Base-by-base conservation (phyloP, 2,329 filamentous ascomycete genomes). In the Ascochyta pisi region DNA sequence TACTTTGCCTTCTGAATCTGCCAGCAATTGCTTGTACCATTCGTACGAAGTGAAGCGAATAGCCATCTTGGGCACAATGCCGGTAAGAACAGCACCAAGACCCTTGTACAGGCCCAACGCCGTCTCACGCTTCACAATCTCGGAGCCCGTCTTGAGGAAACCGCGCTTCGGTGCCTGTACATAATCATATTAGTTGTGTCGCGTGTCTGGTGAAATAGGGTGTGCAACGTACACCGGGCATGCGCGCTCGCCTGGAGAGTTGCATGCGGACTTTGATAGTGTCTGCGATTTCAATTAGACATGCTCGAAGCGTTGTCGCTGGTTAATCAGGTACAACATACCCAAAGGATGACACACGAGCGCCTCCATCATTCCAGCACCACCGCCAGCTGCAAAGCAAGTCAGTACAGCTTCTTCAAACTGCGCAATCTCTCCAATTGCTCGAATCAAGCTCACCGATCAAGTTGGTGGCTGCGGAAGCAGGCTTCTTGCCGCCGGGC, bases 251-350 rank as follows among this genome's bases (percentile, higher is more conserved):
- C 65, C 89, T 86, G 52, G 95, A 98, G 58, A 99, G 89, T 81
- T 99, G 95, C 96, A 99, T 99, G 68, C 95, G 92, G 60, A 99
- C 95, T 85, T 99, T 97, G 82, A 98, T 96, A 57, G 93, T 97
- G 78, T 97, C 92, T 90, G 57, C 26, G n/a, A n/a, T 3, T 42
- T 13, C 29, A 51, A 40, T 76, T 29, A 75, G 68, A 40, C n/a
- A 35, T 43, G 33, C 35, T 39, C 37, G 5, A 12, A 9, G 6
- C 29, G 7, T 6, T 10, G 3, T 15, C 10, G n/a, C 4, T 31
- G 6, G 22, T 34, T 55, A 24, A 48, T 35, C 12, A 35, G n/a
- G 29, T 34, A 7, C 4, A 47, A 67, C 83, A 69, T 84, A 94
- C 90, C 90, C 56, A 98, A 85, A 60, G 95, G 95, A 82, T 99